Conservation (phyloP, 768 basidiomycete genomes). For the Exsudoporus frostii region DNA sequence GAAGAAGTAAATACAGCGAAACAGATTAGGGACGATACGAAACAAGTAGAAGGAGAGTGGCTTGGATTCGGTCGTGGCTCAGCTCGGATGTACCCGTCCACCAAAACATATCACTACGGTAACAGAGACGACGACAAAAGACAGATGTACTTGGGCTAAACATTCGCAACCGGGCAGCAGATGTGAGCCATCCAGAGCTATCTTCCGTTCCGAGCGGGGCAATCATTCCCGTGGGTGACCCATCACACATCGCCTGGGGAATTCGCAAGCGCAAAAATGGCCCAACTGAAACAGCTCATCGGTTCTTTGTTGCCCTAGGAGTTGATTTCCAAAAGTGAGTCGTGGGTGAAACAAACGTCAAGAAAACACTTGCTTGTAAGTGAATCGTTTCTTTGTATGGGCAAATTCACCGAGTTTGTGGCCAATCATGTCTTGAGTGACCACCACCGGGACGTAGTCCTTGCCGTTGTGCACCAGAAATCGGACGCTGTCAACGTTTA, state of each 20-base stretch:
- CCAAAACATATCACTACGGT: constrained; percentile 28
- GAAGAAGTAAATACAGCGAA: not conserved
- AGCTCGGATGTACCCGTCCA: constrained; percentile 31
- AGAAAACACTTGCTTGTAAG: constrained; percentile 65
- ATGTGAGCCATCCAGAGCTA: not conserved
- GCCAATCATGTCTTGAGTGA: constrained; percentile 98
- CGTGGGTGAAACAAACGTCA: not conserved
- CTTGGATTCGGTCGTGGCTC: constrained; percentile 9
- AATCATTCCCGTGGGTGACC: not conserved
- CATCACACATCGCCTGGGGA: not conserved
- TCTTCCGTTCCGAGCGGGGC: not conserved
- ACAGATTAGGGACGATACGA: not conserved
- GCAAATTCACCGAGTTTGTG: constrained; percentile 97
- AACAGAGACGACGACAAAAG: constrained; percentile 12
- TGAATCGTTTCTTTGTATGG: constrained; percentile 83
- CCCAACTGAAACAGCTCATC: constrained; percentile 7
- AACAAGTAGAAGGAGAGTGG: not conserved
- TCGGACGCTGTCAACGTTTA: constrained; percentile 50
- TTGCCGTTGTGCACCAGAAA: constrained; percentile 96
- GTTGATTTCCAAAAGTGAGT: constrained; percentile 1
- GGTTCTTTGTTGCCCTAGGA: constrained; percentile 42
- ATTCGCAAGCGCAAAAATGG: not conserved
- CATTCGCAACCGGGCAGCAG: not conserved
- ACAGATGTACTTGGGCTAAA: not conserved
- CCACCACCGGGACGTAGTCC: constrained; percentile 77